Conservation (phyloP, 257 asterid species). For the Misopates orontium region DNA sequence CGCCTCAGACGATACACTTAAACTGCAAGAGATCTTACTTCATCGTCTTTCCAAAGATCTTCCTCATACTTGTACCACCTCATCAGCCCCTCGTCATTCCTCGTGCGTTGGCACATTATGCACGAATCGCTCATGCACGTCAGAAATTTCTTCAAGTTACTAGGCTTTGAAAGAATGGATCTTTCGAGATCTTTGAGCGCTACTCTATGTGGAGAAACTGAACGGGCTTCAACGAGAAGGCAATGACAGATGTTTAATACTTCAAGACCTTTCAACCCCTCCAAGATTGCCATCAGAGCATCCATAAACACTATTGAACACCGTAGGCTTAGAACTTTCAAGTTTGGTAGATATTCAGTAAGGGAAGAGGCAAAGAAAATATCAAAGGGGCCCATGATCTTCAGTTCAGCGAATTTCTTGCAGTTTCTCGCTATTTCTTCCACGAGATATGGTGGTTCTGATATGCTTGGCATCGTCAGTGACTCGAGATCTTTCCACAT, state of each 20-base stretch:
- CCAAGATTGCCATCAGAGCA: conserved; percentile 57
- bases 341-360: conserved; percentile 48
- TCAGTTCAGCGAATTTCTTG: conserved; percentile 62
- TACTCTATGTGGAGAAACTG: conserved; percentile 36
- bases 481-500: conserved; percentile 68
- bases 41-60: conserved; percentile 79
- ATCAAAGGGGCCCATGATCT: conserved; percentile 78
- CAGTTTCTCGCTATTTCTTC: conserved; percentile 61
- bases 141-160: conserved; percentile 48
- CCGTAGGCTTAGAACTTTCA: conserved; percentile 73
- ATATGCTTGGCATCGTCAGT: conserved; percentile 67
- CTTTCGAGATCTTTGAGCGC: conserved; percentile 45
- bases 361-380: conserved; percentile 50
- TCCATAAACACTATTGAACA: conserved; percentile 57
- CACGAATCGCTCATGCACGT: conserved; percentile 58
- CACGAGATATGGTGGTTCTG: conserved; percentile 58
- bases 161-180: conserved; percentile 42
- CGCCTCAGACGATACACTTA: no score
- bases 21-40: conserved; percentile 64
- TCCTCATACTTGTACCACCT: conserved; percentile 90
- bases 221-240: conserved; percentile 44
- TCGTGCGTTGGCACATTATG: conserved; percentile 62
- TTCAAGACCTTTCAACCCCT: conserved; percentile 52
- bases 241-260: conserved; percentile 83
- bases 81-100: conserved; percentile 68